These are phyloP conservation scores for Debaryomyces castellii DNA, from an alignment of 805 yeast species.

Conservation along the genomic window DNA sequence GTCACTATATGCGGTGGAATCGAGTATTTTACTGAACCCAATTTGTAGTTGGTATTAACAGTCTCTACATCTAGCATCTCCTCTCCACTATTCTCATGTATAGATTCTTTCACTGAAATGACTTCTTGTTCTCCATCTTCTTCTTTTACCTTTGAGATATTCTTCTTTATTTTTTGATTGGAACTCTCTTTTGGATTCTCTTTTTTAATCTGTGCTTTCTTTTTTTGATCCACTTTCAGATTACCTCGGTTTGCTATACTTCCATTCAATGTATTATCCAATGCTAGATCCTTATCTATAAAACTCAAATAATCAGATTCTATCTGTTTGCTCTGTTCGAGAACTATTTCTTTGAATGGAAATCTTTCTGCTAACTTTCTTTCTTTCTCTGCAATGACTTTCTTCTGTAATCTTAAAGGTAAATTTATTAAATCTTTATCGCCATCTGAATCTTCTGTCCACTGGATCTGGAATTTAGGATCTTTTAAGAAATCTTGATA, in stretches of 20 bases:
- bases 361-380: constrained; percentile 26
- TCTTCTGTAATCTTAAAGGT: constrained; percentile 42
- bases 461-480: constrained; percentile 25
- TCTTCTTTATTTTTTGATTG: constrained; percentile 2
- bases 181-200: neutral
- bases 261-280: neutral
- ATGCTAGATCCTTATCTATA: neutral
- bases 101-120: too few species aligned
- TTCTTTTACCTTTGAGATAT: constrained; percentile 2
- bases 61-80: constrained; percentile 5
- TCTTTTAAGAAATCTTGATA: constrained; percentile 29
- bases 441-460: constrained; percentile 30
- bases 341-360: constrained; percentile 35
- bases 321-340: constrained; percentile 17
- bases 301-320: constrained; percentile 19
- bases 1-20: constrained; percentile 37
- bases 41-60: constrained; percentile 18
- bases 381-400: constrained; percentile 34
- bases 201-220: neutral
- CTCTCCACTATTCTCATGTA: neutral
- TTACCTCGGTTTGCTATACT: neutral
- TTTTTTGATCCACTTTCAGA: neutral
- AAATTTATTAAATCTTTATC: constrained; percentile 24
- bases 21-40: constrained; percentile 29
- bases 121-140: constrained; percentile 7